Base-by-base conservation (phyloP, 129 eudicot genomes). In the Centaurea solstitialis region DNA sequence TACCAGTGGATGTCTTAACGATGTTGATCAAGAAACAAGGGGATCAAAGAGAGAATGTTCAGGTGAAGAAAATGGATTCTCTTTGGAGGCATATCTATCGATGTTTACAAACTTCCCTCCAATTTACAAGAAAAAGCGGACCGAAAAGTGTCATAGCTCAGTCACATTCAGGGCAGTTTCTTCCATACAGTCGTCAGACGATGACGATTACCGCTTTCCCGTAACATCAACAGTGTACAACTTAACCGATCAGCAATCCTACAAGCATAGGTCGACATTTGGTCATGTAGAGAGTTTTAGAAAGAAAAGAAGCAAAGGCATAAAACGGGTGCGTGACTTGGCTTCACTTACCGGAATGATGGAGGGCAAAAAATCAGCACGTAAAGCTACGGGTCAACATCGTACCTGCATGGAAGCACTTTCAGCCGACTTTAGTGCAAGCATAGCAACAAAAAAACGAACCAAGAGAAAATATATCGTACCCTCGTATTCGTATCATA, bases 41-140 rank as follows among this genome's bases (percentile, higher is more conserved):
- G 87, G 87, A 12, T 67, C 71, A 65, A 92, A 92, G 81, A 86
- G 92, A 68, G 77, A 59, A 28, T 57, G 53, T 22, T 38, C 75
- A 12, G 81, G 68, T 35, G 47, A 59, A 13, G 81, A 80, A 30
- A 81, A 88, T 75, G 76, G 47, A 26, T 70, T 45, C 73, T 86
- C 89, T 65, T 45, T 90, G 76, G 88, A 88, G 77, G 84, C 75
- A 17, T 85, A 82, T 83, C 73, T n/a, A 65, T 45, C 81, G 10
- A 50, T 43, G 73, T 10, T 79, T 62, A 77, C 88, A 57, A 74
- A 79, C 77, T 89, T 89, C 61, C 96, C 97, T 10, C 74, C 68
- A 45, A 90, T 79, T 43, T 70, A 71, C 73, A 96, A 93, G 89
- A 93, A 85, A 85, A 93, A 86, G 83, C 91, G 98, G 86, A 93